Conservation (phyloP, 441 rosid species). For the Erodium chrysanthum region DNA sequence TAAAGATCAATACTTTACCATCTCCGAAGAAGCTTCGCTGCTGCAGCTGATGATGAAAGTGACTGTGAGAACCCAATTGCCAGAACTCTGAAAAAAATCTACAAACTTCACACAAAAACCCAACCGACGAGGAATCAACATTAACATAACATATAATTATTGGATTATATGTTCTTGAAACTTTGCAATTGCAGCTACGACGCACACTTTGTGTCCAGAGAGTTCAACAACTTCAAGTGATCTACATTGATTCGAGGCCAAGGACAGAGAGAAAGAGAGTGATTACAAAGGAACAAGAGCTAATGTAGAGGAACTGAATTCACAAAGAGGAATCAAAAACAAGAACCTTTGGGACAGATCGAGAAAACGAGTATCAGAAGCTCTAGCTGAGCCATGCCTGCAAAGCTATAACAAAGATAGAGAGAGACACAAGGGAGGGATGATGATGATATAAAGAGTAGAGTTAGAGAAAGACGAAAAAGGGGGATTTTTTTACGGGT, state of each 20-base stretch:
- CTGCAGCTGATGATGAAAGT: slow-evolving; percentile 9
- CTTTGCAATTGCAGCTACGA: slow-evolving; percentile 25
- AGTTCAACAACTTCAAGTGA: slow-evolving; percentile 30
- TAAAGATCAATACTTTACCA: background rate
- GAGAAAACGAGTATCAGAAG: slow-evolving; percentile 18
- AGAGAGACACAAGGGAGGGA: background rate
- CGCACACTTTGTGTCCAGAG: slow-evolving; percentile 24
- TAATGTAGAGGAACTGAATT: slow-evolving; percentile 11
- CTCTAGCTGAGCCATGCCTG: slow-evolving; percentile 20
- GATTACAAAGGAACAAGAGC: slow-evolving; percentile 10
- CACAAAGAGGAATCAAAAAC: background rate
- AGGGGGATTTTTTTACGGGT: background rate
- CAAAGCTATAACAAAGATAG: slow-evolving; percentile 27
- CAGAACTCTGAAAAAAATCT: slow-evolving; percentile 13
- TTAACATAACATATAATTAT: background rate
- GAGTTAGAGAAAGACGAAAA: slow-evolving; percentile 28
- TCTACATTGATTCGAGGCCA: slow-evolving; percentile 28
- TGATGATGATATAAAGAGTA: slow-evolving; percentile 1
- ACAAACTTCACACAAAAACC: background rate
- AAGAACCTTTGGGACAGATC: slow-evolving; percentile 18
- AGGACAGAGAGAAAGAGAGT: slow-evolving; percentile 13
- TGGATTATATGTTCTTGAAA: slow-evolving; percentile 17
- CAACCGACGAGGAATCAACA: background rate
- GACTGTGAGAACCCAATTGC: slow-evolving; percentile 18
- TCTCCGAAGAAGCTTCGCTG: background rate